Evolutionary conservation across 306 rosid species (phyloP), one percentile per base, ranked within the genome.

Genomic region (Quillaja saponaria): DNA sequence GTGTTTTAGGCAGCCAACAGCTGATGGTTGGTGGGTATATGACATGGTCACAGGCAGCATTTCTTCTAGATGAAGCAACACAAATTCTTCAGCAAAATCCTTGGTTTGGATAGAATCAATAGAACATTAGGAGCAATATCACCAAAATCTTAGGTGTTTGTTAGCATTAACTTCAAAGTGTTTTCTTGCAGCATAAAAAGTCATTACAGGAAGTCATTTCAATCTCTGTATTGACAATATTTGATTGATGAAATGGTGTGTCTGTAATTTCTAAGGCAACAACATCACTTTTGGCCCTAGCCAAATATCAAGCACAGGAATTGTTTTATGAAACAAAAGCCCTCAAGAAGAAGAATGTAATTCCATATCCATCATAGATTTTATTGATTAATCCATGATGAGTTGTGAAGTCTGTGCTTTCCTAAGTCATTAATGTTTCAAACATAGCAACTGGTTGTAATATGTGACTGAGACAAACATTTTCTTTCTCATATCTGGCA

Each of bases 271-370:
- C n/a, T n/a, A n/a, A n/a, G n/a, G n/a, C n/a, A n/a, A n/a, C n/a
- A n/a, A n/a, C n/a, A n/a, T n/a, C n/a, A n/a, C n/a, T n/a, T n/a
- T n/a, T n/a, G n/a, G n/a, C n/a, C n/a, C n/a, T n/a, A n/a, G n/a
- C n/a, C n/a, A n/a, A n/a, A n/a, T n/a, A n/a, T n/a, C n/a, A n/a
- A n/a, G n/a, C n/a, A n/a, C n/a, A n/a, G n/a, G n/a, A n/a, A n/a
- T n/a, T n/a, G n/a, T n/a, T n/a, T n/a, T n/a, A n/a, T n/a, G n/a
- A n/a, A n/a, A n/a, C n/a, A n/a, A n/a, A n/a, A n/a, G n/a, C n/a
- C n/a, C n/a, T n/a, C n/a, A n/a, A n/a, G n/a, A 81, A 68, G 41
- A 69, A 81, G 76, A 85, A 85, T 2, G 85, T 68, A 54, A 79
- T 49, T 21, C 81, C 90, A 49, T 76, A 78, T 7, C 71, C 85